Conservation (phyloP, 1,139 yeast species). For the Saccharomycopsis hybrid region DNA sequence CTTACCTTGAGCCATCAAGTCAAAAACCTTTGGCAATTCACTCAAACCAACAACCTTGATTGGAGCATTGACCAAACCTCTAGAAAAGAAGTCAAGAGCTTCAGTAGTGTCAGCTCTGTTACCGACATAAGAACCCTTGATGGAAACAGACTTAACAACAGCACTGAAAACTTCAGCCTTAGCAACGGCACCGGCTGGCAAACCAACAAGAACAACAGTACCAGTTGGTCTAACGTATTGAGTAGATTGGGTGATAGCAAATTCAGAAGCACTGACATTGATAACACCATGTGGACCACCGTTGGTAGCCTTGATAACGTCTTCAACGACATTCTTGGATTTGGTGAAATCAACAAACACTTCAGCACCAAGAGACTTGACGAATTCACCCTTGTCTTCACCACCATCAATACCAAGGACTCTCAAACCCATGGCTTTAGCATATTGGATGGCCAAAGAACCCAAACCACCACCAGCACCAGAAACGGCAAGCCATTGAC, state of each 20-base stretch:
- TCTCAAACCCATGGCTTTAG: constrained; percentile 58
- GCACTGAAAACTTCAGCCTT: constrained; percentile 48
- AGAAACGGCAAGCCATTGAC: constrained; percentile 60
- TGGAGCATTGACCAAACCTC: constrained; percentile 60
- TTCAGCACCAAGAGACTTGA: constrained; percentile 47
- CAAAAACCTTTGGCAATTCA: constrained; percentile 48
- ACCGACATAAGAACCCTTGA: constrained; percentile 63
- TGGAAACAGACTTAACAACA: constrained; percentile 49
- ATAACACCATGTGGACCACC: constrained; percentile 64
- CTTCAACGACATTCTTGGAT: constrained; percentile 42
- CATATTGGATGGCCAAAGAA: constrained; percentile 57
- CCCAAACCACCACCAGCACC: constrained; percentile 71
- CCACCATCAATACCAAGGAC: constrained; percentile 60
- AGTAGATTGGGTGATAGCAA: constrained; percentile 49
- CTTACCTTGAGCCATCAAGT: constrained; percentile 54
- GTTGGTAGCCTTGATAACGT: constrained; percentile 40
- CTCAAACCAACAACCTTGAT: constrained; percentile 54
- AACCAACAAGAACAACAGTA: constrained; percentile 56
- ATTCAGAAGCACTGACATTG: constrained; percentile 55
- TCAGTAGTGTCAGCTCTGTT: constrained; percentile 67
- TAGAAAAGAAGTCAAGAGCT: constrained; percentile 58
- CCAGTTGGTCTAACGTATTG: constrained; percentile 53
- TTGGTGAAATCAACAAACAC: constrained; percentile 46
- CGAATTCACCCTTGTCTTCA: constrained; percentile 44
- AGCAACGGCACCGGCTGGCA: constrained; percentile 56